Base-by-base conservation (phyloP, 2,329 filamentous ascomycete genomes). In the Arthrobotrys pseudoclavata region DNA sequence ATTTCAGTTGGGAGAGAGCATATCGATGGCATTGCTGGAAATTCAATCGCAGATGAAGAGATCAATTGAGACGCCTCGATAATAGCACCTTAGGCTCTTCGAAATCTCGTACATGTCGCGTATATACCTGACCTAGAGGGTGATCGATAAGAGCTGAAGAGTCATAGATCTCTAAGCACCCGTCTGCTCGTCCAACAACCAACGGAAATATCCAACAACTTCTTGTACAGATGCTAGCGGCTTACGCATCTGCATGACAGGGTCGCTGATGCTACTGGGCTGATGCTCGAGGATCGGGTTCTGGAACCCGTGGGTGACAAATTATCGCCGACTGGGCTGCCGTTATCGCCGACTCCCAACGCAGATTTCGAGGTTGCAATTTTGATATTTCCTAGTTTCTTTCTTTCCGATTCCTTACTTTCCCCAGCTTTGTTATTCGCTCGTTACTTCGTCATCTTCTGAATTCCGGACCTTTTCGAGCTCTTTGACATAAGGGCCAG, bases 331-430 rank as follows among this genome's bases (percentile, higher is more conserved):
- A 71, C 20, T n/a, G 20, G n/a, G 37, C 7, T 10, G 26, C 18
- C 18, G 24, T 26, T 66, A 64, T 64, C 57, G 15, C 69, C 48
- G 50, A 34, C n/a, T n/a, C 57, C 26, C 68, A 70, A 70, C 68
- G 18, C 68, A 72, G 60, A 72, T 64, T 64, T 64, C 40, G 40
- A 62, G 68, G 68, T 70, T 70, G 69, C 10, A 72, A 66, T 64
- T 72, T 57, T 72, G 18, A 60, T 48, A 55, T 57, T 57, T 34
- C 48, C 37, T 20, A 47, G 24, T 29, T 68, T 68, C 29, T 37
- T 40, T 52, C 52, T 20, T 9, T 18, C 20, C 10, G 2, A 24
- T 60, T 40, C 31, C 55, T 42, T 13, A 42, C 34, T 15, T 60
- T 50, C 61, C 12, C 29, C 52, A 37, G 52, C 45, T 66, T 40